phyloP scores from a whole-genome alignment of 2,329 filamentous ascomycete species.

The Colletotrichum cereale region DNA sequence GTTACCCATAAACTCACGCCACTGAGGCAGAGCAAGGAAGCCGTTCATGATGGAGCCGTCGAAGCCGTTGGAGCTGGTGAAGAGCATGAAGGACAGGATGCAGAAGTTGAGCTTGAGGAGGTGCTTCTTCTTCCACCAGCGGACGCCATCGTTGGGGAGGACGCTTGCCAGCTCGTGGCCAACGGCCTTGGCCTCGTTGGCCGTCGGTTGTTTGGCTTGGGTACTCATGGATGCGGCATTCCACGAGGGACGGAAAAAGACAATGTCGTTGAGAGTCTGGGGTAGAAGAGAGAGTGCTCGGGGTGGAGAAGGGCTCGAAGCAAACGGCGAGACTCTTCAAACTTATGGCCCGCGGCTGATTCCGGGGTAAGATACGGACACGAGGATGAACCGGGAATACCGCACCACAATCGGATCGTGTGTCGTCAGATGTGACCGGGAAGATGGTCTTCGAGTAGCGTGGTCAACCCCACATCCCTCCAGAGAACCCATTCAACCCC shows the following conservation, averaged over 20 bases:
- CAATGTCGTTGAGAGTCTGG: background rate
- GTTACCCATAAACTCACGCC: slow-evolving; percentile 56
- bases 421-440: background rate
- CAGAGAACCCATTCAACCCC: background rate
- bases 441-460: background rate
- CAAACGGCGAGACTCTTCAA: background rate
- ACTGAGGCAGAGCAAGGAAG: slow-evolving; percentile 55
- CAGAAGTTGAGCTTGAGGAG: slow-evolving; percentile 58
- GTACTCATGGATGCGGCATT: background rate
- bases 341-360: background rate
- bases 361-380: background rate
- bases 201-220: background rate
- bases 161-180: slow-evolving; percentile 44
- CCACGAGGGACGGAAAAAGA: background rate
- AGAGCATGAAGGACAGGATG: slow-evolving; percentile 49
- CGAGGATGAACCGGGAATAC: background rate
- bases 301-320: background rate
- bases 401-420: background rate
- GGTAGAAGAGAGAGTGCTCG: background rate
- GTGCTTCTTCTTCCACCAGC: slow-evolving; percentile 58
- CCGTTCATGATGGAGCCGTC: slow-evolving; percentile 61
- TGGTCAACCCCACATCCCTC: background rate
- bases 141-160: slow-evolving; percentile 54
- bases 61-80: slow-evolving; percentile 52
- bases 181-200: slow-evolving; percentile 21